These are phyloP conservation scores for Beauveria medogensis DNA, from an alignment of 2,329 filamentous ascomycete genomes.

Conservation along the genomic window DNA sequence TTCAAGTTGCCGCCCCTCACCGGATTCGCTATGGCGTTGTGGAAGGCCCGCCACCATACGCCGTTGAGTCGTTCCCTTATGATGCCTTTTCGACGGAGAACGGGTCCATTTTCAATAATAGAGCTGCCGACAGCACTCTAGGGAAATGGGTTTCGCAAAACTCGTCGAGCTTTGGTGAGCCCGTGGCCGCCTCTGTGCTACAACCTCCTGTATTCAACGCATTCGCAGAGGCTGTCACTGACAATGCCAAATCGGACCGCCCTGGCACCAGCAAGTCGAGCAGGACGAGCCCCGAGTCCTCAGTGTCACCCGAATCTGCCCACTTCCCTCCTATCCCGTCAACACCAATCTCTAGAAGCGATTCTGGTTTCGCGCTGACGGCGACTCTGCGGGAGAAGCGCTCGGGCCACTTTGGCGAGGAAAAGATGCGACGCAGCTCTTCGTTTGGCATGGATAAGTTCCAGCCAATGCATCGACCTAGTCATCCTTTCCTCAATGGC, in stretches of 20 bases:
- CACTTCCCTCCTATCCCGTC: slow-evolving; percentile 69
- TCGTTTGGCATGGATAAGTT: slow-evolving; percentile 77
- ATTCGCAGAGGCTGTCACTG: slow-evolving; percentile 69
- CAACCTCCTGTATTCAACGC: slow-evolving; percentile 79
- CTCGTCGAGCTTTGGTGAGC: slow-evolving; percentile 76
- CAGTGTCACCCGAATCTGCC: slow-evolving; percentile 67
- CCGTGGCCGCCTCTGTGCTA: slow-evolving; percentile 35
- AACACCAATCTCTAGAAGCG: slow-evolving; percentile 77
- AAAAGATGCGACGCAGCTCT: slow-evolving; percentile 77
- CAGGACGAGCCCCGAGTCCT: slow-evolving; percentile 53
- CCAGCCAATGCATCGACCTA: slow-evolving; percentile 59
- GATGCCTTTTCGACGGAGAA: slow-evolving; percentile 88
- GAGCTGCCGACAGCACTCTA: slow-evolving; percentile 61
- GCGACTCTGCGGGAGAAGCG: slow-evolving; percentile 87
- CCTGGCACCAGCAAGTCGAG: slow-evolving; percentile 66
- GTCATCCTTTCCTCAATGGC: slow-evolving; percentile 63
- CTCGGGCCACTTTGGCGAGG: slow-evolving; percentile 81
- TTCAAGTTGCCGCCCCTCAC: slow-evolving; percentile 86
- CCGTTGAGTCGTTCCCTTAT: slow-evolving; percentile 84
- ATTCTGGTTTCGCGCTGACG: slow-evolving; percentile 83
- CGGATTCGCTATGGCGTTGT: slow-evolving; percentile 79
- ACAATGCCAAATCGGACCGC: slow-evolving; percentile 59
- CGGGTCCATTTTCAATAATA: slow-evolving; percentile 66
- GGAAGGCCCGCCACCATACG: slow-evolving; percentile 85
- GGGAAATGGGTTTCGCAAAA: slow-evolving; percentile 84